These are phyloP conservation scores for Xylaria sp. DNA, from an alignment of 2,329 filamentous ascomycete genomes.

Conservation along the genomic window DNA sequence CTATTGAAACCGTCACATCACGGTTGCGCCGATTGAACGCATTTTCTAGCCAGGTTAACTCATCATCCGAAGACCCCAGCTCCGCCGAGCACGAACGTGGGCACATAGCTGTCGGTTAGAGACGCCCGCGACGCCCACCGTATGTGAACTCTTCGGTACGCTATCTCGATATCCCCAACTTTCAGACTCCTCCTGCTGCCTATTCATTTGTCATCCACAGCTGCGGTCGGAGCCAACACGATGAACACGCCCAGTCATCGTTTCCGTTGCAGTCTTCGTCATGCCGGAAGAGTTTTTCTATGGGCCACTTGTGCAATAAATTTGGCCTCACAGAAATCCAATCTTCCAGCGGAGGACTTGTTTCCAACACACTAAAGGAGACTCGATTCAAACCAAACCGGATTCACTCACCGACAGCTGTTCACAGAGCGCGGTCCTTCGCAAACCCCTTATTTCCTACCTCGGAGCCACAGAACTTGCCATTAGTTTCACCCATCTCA, in stretches of 20 bases:
- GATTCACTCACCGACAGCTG: neutral
- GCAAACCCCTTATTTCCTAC: slow-evolving; percentile 16
- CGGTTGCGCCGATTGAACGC: slow-evolving; percentile 50
- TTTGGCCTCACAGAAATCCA: slow-evolving; percentile 35
- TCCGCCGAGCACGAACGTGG: slow-evolving; percentile 43
- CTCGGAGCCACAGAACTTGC: slow-evolving; percentile 24
- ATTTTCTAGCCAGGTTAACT: slow-evolving; percentile 42
- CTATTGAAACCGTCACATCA: slow-evolving; percentile 51
- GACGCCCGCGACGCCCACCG: slow-evolving; percentile 45
- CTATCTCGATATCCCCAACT: slow-evolving; percentile 40
- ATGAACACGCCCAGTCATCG: slow-evolving; percentile 35
- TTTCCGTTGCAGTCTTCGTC: slow-evolving; percentile 4
- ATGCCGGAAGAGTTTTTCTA: slow-evolving; percentile 38
- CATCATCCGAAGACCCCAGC: slow-evolving; percentile 35
- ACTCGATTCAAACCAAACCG: neutral
- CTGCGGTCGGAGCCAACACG: slow-evolving; percentile 42
- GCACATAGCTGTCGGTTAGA: slow-evolving; percentile 49
- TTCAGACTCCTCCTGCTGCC: slow-evolving; percentile 42
- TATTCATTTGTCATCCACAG: slow-evolving; percentile 47
- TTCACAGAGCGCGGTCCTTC: neutral
- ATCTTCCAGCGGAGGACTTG: slow-evolving; percentile 17
- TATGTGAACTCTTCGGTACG: slow-evolving; percentile 34
- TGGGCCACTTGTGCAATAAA: slow-evolving; percentile 36
- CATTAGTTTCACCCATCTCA: slow-evolving; percentile 36
- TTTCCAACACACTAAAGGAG: slow-evolving; percentile 4